These are phyloP conservation scores for Bothriochloa decipiens DNA, from an alignment of 176 grass and related monocot genomes.

Conservation along the genomic window DNA sequence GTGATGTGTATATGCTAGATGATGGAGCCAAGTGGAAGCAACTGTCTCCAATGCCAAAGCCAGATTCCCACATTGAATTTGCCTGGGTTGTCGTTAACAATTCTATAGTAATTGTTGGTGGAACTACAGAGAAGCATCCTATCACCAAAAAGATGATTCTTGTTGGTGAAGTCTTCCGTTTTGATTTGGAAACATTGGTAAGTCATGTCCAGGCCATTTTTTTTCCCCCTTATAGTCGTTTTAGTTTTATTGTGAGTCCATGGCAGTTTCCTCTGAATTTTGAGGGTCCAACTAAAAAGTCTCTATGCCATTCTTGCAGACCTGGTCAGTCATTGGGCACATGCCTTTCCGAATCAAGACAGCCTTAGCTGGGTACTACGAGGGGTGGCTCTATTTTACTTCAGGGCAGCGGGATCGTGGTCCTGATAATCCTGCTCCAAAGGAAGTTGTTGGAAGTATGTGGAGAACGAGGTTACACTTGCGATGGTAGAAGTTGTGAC, in stretches of 20 bases:
- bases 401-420: conserved; percentile 84
- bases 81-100: conserved; percentile 77
- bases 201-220: background rate
- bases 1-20: conserved; percentile 80
- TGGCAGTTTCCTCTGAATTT: background rate
- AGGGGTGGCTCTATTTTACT: conserved; percentile 88
- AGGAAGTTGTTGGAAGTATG: conserved; percentile 76
- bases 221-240: background rate
- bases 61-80: conserved; percentile 88
- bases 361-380: conserved; percentile 71
- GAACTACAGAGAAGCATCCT: conserved; percentile 88
- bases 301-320: conserved; percentile 41
- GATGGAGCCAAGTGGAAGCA: conserved; percentile 63
- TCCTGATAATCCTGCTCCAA: conserved; percentile 71
- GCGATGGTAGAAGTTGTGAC: conserved; percentile 25
- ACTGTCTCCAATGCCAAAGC: conserved; percentile 77
- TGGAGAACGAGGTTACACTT: conserved; percentile 69
- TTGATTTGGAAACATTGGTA: conserved; percentile 78
- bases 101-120: conserved; percentile 78
- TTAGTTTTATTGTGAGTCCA: background rate
- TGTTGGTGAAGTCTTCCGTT: conserved; percentile 81
- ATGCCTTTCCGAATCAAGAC: conserved; percentile 93
- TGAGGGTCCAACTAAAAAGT: background rate
- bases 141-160: conserved; percentile 93
- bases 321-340: conserved; percentile 73